phyloP scores from a whole-genome alignment of 331 rosid genomes.

The Phaseolus coccineus region DNA sequence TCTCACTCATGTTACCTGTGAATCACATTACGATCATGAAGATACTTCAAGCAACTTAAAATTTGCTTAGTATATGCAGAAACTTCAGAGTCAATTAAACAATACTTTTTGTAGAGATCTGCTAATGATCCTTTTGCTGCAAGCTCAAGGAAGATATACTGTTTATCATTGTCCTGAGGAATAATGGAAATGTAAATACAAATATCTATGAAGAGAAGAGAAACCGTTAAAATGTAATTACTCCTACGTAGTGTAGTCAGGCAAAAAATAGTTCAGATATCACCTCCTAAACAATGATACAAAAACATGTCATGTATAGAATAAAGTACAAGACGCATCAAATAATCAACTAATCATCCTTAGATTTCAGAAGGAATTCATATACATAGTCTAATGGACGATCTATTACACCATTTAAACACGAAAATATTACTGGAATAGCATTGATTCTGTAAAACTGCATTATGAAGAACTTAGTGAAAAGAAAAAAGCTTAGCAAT shows the following conservation, averaged over 20 bases:
- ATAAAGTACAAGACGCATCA: too few species aligned
- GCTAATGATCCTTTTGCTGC: conserved; percentile 59
- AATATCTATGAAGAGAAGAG: background rate
- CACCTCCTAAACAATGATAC: background rate
- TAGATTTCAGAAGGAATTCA: too few species aligned
- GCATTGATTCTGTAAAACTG: too few species aligned
- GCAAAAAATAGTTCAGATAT: background rate
- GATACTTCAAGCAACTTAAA: conserved; percentile 61
- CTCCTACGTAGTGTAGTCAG: background rate
- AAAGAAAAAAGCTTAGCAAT: too few species aligned
- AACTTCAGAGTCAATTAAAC: conserved; percentile 57
- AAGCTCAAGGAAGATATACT: conserved; percentile 49
- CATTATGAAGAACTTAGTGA: too few species aligned
- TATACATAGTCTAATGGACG: too few species aligned
- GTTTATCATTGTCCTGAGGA: conserved; percentile 48
- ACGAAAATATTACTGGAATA: too few species aligned
- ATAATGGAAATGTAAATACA: background rate
- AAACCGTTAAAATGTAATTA: background rate
- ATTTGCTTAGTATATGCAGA: conserved; percentile 64
- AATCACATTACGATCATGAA: conserved; percentile 56
- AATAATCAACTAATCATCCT: too few species aligned
- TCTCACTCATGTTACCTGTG: conserved; percentile 50
- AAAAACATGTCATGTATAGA: too few species aligned
- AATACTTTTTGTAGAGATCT: conserved; percentile 51
- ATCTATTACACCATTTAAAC: too few species aligned